phyloP scores from a whole-genome alignment of 192 early-diverging fungal species.

The Coemansia sp. region DNA sequence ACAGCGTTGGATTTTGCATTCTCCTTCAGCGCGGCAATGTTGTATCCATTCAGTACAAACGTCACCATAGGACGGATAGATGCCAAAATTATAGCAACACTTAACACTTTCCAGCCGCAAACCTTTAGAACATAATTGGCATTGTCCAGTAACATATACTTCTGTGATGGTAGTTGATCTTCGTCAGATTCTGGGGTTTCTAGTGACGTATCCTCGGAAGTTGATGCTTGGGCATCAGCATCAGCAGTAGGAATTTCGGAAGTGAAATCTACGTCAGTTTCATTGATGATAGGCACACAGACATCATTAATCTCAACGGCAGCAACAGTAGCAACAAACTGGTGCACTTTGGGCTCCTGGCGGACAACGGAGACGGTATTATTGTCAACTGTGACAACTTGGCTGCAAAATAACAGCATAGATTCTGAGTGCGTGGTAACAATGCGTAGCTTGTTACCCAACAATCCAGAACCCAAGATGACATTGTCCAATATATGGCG shows the following conservation, averaged over 20 bases:
- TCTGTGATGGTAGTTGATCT: not conserved
- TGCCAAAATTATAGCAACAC: not conserved
- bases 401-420: conserved; percentile 11
- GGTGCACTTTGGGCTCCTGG: not conserved
- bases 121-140: not conserved
- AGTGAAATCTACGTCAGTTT: not conserved
- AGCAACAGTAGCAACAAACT: not conserved
- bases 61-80: conserved; percentile 5
- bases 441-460: conserved; percentile 4
- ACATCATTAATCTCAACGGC: not conserved
- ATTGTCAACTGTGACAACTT: not conserved
- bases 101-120: not conserved
- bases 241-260: not conserved
- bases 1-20: not conserved
- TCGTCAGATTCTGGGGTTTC: not conserved
- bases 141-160: not conserved
- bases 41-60: conserved; percentile 31
- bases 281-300: not conserved
- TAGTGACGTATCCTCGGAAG: not conserved
- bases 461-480: conserved; percentile 15
- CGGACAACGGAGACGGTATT: not conserved
- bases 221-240: not conserved
- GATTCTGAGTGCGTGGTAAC: not conserved
- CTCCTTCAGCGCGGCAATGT: not conserved
- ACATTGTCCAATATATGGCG: conserved; percentile 21